These are phyloP conservation scores for Pyrenochaeta sp. DNA, from an alignment of 2,329 filamentous ascomycete genomes.

Conservation along the genomic window DNA sequence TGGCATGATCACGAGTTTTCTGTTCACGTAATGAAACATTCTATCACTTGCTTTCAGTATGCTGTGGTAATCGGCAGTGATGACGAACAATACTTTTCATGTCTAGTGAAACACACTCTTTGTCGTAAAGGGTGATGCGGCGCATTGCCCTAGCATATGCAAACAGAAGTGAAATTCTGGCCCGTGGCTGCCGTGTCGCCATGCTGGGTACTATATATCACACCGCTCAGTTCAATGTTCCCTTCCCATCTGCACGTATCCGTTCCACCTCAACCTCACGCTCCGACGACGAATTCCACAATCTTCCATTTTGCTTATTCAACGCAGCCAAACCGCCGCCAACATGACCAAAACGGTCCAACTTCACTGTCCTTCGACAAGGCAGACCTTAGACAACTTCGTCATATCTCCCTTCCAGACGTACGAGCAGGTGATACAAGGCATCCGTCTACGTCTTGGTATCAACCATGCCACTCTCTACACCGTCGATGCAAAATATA, in stretches of 20 bases:
- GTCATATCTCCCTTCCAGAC: conserved; percentile 17
- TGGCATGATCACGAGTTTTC: neutral
- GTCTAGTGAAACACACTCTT: neutral
- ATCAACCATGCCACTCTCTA: conserved; percentile 18
- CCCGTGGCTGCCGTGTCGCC: neutral
- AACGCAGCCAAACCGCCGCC: neutral
- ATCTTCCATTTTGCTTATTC: neutral
- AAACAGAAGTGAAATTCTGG: neutral
- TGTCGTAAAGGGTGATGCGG: neutral
- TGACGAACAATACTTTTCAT: neutral
- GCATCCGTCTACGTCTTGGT: conserved; percentile 16
- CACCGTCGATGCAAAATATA: conserved; percentile 13
- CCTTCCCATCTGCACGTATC: neutral
- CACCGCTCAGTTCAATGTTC: neutral
- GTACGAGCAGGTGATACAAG: conserved; percentile 18
- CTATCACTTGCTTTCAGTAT: neutral
- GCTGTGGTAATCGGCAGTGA: neutral
- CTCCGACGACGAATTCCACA: neutral
- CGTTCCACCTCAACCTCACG: neutral
- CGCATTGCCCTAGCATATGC: neutral
- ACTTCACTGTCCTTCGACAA: conserved; percentile 17
- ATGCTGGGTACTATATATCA: neutral
- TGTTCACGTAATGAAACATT: neutral
- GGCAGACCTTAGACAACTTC: conserved; percentile 10
- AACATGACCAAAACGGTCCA: conserved; percentile 11